Evolutionary conservation across 2,329 filamentous ascomycete genomes (phyloP).

Genomic region (Cladosporium sp.): DNA sequence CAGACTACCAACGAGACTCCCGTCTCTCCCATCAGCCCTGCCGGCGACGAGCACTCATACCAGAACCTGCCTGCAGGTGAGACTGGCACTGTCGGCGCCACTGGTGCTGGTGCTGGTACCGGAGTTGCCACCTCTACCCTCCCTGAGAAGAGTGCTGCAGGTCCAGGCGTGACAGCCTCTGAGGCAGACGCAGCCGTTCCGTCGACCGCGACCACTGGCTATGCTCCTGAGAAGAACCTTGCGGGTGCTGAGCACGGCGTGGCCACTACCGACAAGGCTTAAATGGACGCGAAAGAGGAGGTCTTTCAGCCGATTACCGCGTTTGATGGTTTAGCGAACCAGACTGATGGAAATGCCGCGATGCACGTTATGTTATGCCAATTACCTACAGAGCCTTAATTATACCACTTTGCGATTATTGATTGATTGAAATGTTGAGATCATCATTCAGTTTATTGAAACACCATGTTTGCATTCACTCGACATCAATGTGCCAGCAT

Average conservation of each 20-base stretch:
- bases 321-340: background rate
- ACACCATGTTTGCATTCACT: no score
- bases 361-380: background rate
- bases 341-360: background rate
- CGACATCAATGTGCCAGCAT: no score
- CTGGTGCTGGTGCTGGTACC: background rate
- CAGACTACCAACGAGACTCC: slow-evolving; percentile 39
- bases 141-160: background rate
- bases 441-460: no score
- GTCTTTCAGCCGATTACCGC: no score
- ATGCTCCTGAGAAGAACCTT: background rate
- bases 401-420: background rate
- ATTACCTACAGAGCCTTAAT: background rate
- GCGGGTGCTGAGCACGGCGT: background rate
- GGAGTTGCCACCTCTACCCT: background rate
- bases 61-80: background rate
- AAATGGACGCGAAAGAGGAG: background rate
- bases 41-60: slow-evolving; percentile 1
- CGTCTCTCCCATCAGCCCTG: slow-evolving; percentile 31
- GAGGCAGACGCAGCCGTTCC: background rate
- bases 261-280: background rate
- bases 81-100: slow-evolving; percentile 8
- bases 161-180: slow-evolving; percentile 3
- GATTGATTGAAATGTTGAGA: no score
- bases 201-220: background rate